Percentiles rank a stretch among this genome's conserved stretches.
These are phyloP conservation scores for Nannizzia gypsea DNA, from an alignment of 2,329 filamentous ascomycete species.

Conservation along the genomic window DNA sequence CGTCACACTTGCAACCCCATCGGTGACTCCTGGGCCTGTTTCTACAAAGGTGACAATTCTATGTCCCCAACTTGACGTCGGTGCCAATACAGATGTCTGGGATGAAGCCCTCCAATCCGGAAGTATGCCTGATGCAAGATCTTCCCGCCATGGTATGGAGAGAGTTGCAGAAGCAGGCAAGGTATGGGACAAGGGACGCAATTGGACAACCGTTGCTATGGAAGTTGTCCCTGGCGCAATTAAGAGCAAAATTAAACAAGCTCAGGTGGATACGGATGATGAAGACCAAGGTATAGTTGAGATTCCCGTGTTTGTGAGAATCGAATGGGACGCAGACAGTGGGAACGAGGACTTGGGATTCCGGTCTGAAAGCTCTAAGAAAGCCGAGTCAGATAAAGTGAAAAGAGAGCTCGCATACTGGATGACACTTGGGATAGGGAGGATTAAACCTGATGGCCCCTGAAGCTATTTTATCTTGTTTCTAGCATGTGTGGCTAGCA, in stretches of 20 bases:
- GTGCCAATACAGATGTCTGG: slow-evolving; percentile 86
- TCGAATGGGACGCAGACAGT: slow-evolving; percentile 71
- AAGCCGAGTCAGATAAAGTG: slow-evolving; percentile 52
- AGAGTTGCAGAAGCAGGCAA: slow-evolving; percentile 72
- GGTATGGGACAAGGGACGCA: slow-evolving; percentile 86
- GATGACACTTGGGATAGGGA: slow-evolving; percentile 81
- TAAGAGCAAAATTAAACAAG: slow-evolving; percentile 26
- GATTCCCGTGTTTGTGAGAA: slow-evolving; percentile 84
- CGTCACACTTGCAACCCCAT: slow-evolving; percentile 75
- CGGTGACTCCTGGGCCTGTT: slow-evolving; percentile 64
- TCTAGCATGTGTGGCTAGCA: neutral
- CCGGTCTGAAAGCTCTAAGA: slow-evolving; percentile 19
- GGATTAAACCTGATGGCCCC: slow-evolving; percentile 43
- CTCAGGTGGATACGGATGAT: slow-evolving; percentile 50
- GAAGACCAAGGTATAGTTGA: slow-evolving; percentile 58
- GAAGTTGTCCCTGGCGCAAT: slow-evolving; percentile 61
- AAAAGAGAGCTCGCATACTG: slow-evolving; percentile 88
- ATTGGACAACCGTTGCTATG: slow-evolving; percentile 88
- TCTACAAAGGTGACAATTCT: slow-evolving; percentile 76
- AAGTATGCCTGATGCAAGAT: slow-evolving; percentile 33
- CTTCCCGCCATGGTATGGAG: slow-evolving; percentile 30
- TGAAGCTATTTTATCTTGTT: neutral
- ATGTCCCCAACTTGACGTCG: slow-evolving; percentile 87
- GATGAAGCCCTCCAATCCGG: slow-evolving; percentile 68
- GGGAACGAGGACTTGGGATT: slow-evolving; percentile 27